Conservation (phyloP, 23 red algal species). For the Gracilariopsis chorda region DNA sequence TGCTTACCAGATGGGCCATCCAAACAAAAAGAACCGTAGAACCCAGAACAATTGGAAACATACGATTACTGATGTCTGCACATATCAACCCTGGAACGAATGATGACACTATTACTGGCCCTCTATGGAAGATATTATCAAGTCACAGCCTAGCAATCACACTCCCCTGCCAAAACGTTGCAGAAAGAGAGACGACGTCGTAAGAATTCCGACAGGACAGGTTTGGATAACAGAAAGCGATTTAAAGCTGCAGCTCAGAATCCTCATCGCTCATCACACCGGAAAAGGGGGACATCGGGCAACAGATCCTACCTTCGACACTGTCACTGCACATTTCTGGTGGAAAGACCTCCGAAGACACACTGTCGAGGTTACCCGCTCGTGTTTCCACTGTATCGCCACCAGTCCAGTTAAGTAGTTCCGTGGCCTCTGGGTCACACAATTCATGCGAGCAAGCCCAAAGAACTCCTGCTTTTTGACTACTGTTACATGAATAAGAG, state of each 20-base stretch:
- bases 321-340: background rate
- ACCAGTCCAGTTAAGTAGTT: background rate
- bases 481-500: background rate
- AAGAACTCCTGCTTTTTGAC: background rate
- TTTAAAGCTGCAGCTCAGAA: background rate
- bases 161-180: background rate
- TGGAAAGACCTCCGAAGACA: background rate
- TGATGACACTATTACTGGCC: constrained; percentile 2
- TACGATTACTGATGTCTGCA: background rate
- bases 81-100: background rate
- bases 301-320: background rate
- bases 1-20: background rate
- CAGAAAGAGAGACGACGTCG: background rate
- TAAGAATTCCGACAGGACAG: background rate
- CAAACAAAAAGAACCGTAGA: background rate
- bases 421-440: background rate
- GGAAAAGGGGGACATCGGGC: background rate
- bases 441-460: background rate
- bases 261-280: background rate
- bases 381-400: background rate
- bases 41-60: background rate
- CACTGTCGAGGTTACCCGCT: background rate
- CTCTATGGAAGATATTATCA: background rate
- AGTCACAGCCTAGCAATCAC: background rate
- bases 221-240: constrained; percentile 2